Percentiles rank a stretch among this genome's conserved stretches.
phyloP scores from a whole-genome alignment of 1,284 basidiomycete genomes.

The Cutaneotrichosporon sp. region DNA sequence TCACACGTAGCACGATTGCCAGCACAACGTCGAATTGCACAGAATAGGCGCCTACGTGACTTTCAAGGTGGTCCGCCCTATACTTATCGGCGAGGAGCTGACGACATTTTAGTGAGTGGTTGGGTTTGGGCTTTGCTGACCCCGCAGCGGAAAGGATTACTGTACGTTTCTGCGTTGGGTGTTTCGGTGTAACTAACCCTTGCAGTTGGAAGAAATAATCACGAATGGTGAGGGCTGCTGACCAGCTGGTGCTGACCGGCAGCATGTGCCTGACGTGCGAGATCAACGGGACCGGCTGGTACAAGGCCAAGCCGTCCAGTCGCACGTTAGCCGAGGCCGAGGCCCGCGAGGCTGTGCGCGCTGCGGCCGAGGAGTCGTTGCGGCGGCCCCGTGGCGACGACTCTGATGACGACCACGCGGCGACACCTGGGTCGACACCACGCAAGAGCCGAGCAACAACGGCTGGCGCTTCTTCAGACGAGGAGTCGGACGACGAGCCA shows the following conservation, averaged over 20 bases:
- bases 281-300: constrained; percentile 9
- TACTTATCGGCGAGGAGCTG: constrained; percentile 44
- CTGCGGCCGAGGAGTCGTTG: background rate
- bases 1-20: constrained; percentile 42
- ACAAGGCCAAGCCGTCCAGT: constrained; percentile 1
- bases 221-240: constrained; percentile 32
- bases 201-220: constrained; percentile 35
- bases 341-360: background rate
- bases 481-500: constrained; percentile 16
- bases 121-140: background rate
- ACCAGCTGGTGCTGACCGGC: constrained; percentile 5
- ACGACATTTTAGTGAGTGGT: constrained; percentile 43
- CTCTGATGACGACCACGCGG: constrained; percentile 4
- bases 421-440: constrained; percentile 7
- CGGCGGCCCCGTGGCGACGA: background rate
- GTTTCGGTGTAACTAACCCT: background rate
- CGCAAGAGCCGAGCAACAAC: constrained; percentile 1
- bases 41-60: constrained; percentile 40
- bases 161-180: constrained; percentile 18
- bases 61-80: constrained; percentile 32
- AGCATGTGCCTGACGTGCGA: constrained; percentile 43
- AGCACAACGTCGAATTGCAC: constrained; percentile 44
- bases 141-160: constrained; percentile 36
- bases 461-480: background rate
- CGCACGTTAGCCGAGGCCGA: background rate